These are phyloP conservation scores for Phytophthora hibernalis DNA, from an alignment of 352 stramenopile genomes.

Conservation along the genomic window DNA sequence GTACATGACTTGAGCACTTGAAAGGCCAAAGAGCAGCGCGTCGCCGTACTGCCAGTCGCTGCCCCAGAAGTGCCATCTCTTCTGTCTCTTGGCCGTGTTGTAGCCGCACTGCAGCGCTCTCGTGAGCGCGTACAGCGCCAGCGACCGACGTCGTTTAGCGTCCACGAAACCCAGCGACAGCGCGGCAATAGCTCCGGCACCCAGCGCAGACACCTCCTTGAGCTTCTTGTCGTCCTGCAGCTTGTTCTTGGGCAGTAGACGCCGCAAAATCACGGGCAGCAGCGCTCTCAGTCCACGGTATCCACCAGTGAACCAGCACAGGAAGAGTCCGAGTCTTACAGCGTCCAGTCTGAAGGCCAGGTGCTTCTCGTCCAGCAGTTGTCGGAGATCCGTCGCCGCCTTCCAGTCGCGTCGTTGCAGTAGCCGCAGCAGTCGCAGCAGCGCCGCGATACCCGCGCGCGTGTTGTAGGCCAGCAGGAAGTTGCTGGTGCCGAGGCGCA, in stretches of 20 bases:
- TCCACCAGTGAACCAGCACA: constrained; percentile 85
- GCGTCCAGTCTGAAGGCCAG: constrained; percentile 85
- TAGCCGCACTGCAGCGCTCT: constrained; percentile 86
- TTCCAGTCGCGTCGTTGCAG: constrained; percentile 65
- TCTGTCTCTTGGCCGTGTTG: constrained; percentile 82
- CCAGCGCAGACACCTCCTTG: constrained; percentile 58
- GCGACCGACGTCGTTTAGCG: constrained; percentile 67
- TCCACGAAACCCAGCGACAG: constrained; percentile 74
- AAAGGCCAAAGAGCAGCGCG: constrained; percentile 78
- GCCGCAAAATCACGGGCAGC: constrained; percentile 54
- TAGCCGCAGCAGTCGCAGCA: constrained; percentile 77
- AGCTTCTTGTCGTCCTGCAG: constrained; percentile 35
- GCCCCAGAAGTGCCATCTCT: constrained; percentile 90
- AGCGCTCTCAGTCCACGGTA: constrained; percentile 72
- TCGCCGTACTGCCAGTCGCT: constrained; percentile 86
- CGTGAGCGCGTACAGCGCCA: constrained; percentile 86
- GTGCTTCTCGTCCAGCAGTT: constrained; percentile 80
- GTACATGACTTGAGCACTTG: constrained; percentile 88
- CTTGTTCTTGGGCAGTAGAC: constrained; percentile 29
- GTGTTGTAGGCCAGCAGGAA: constrained; percentile 91
- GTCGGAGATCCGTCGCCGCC: constrained; percentile 55
- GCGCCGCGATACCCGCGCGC: constrained; percentile 75
- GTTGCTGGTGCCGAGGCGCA: constrained; percentile 81
- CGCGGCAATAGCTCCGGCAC: constrained; percentile 67
- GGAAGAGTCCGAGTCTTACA: constrained; percentile 86